A percentile compares a stretch with the other conserved stretches of the same genome.
Evolutionary conservation across 2,329 filamentous ascomycete species (phyloP).

Genomic region (Venturia asperata): DNA sequence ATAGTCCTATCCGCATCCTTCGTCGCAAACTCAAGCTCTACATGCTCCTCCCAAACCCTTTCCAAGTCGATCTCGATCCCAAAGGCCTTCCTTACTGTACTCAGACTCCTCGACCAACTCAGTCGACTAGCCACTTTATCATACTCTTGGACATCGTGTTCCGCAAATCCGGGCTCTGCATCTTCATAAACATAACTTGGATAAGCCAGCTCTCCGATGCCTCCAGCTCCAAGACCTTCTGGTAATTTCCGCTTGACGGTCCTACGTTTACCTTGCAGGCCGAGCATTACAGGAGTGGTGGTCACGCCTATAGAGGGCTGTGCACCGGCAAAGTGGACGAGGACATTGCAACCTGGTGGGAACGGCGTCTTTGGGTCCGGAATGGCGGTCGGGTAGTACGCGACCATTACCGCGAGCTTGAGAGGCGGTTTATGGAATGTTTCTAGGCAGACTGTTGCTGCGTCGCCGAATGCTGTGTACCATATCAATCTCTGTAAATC

Average conservation of each 20-base stretch:
- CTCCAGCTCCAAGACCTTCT: slow-evolving; percentile 44
- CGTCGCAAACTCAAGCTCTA: slow-evolving; percentile 28
- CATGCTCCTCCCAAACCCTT: slow-evolving; percentile 35
- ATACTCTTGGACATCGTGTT: slow-evolving; percentile 61
- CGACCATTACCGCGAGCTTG: slow-evolving; percentile 52
- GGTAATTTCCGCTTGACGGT: slow-evolving; percentile 44
- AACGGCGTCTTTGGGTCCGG: slow-evolving; percentile 44
- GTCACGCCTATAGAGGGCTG: slow-evolving; percentile 40
- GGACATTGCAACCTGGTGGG: slow-evolving; percentile 39
- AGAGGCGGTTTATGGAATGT: slow-evolving; percentile 50
- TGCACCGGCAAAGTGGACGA: slow-evolving; percentile 51
- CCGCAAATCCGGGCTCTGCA: slow-evolving; percentile 60
- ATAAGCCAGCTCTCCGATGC: slow-evolving; percentile 31
- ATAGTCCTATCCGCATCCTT: slow-evolving; percentile 34
- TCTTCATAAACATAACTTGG: slow-evolving; percentile 49
- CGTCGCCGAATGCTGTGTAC: slow-evolving; percentile 51
- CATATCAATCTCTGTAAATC: not conserved
- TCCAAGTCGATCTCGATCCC: slow-evolving; percentile 41
- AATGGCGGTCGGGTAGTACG: slow-evolving; percentile 56
- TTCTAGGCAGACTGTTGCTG: slow-evolving; percentile 53
- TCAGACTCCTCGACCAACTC: slow-evolving; percentile 61
- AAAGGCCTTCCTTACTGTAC: slow-evolving; percentile 54
- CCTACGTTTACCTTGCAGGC: slow-evolving; percentile 45
- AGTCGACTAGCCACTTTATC: slow-evolving; percentile 57
- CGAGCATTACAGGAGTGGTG: slow-evolving; percentile 44